phyloP scores from a whole-genome alignment of 352 stramenopile species.

The Plasmopara viticola region DNA sequence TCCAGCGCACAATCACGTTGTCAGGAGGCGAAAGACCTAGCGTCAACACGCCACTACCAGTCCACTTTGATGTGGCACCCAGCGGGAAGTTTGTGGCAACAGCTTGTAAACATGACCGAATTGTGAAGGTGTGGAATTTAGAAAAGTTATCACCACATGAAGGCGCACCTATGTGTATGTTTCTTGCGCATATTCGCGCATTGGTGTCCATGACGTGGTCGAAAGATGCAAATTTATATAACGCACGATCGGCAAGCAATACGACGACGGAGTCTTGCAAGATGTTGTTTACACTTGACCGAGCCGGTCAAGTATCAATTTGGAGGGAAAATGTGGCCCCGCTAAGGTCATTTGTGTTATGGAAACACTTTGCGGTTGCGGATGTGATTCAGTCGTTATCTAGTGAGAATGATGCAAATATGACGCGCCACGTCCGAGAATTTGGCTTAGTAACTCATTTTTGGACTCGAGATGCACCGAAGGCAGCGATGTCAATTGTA shows the following conservation, averaged over 20 bases:
- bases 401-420: conserved; percentile 3
- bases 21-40: conserved; percentile 8
- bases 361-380: conserved; percentile 45
- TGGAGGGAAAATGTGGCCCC: conserved; percentile 61
- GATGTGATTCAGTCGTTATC: conserved; percentile 30
- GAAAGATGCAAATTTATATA: conserved; percentile 52
- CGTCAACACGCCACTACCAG: conserved; percentile 9
- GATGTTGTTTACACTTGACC: conserved; percentile 76
- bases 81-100: conserved; percentile 61
- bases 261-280: conserved; percentile 28
- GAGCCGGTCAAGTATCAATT: conserved; percentile 54
- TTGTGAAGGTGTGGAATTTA: conserved; percentile 69
- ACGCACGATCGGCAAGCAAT: conserved; percentile 18
- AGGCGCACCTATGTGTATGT: conserved; percentile 45
- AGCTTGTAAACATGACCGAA: conserved; percentile 44
- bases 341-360: conserved; percentile 54
- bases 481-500: conserved; percentile 27
- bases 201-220: conserved; percentile 49
- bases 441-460: conserved; percentile 35
- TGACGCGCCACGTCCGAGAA: conserved; percentile 11
- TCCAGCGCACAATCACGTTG: conserved; percentile 62
- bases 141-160: conserved; percentile 45
- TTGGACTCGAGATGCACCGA: conserved; percentile 29
- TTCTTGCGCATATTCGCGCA: conserved; percentile 55
- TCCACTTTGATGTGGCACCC: conserved; percentile 58